These are phyloP conservation scores for Somion occarium DNA, from an alignment of 1,284 basidiomycete genomes.

Conservation along the genomic window DNA sequence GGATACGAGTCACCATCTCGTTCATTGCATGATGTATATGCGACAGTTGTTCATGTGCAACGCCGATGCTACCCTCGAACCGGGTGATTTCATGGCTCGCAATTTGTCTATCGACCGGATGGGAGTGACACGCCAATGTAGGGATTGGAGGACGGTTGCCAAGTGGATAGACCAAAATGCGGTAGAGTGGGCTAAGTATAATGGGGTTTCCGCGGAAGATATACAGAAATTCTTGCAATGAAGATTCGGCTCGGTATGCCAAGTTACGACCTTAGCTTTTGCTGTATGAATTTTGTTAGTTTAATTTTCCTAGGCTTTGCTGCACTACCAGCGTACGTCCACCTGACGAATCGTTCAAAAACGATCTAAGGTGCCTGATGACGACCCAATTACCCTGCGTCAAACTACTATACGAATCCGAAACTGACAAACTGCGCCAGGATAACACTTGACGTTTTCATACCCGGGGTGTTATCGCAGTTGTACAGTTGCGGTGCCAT, in stretches of 20 bases:
- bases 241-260: background rate
- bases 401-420: too few relatives aligned
- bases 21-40: constrained; percentile 3
- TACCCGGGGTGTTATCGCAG: too few relatives aligned
- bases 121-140: constrained; percentile 1
- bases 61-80: constrained; percentile 1
- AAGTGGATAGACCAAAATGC: background rate
- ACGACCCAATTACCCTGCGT: too few relatives aligned
- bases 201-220: background rate
- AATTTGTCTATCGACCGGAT: constrained; percentile 1
- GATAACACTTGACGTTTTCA: too few relatives aligned
- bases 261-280: too few relatives aligned
- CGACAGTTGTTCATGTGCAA: constrained; percentile 4
- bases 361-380: too few relatives aligned
- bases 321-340: too few relatives aligned
- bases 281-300: too few relatives aligned
- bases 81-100: constrained; percentile 1
- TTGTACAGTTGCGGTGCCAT: too few relatives aligned
- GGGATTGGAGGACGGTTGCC: background rate
- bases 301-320: too few relatives aligned
- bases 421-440: too few relatives aligned
- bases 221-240: background rate
- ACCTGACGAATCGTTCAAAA: too few relatives aligned
- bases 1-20: background rate
- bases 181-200: constrained; percentile 1